Base-by-base conservation (phyloP, 2,329 filamentous ascomycete species). In the Geosmithia morbida region DNA sequence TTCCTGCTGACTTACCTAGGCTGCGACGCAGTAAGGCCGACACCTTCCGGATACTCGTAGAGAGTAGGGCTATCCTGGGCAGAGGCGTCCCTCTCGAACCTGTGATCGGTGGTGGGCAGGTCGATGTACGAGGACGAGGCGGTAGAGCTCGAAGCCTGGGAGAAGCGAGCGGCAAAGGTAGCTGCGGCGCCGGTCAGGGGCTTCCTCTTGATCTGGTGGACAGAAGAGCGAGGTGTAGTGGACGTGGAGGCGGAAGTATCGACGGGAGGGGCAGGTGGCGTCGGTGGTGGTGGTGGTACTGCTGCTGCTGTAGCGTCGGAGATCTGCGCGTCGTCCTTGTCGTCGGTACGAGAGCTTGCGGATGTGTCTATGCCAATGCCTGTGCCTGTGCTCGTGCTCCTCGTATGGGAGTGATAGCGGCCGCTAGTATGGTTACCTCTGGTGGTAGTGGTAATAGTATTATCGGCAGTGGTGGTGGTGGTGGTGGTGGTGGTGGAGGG, bases 31-130 rank as follows among this genome's bases (percentile, higher is more conserved):
- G 46, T n/a, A 30, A 44, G 44, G 30, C 22, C 46, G 20, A 6
- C 29, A 40, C 10, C 44, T 33, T 43, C 39, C n/a, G 71, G 70
- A 55, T 76, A 78, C 56, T 78, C 74, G 70, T 81, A 80, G 45
- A 81, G 62, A 30, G 75, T 79, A 51, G 76, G 77, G 57, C 76
- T 80, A 59, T 81, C 76, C 33, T 37, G 33, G 48, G 78, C 59
- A 14, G 75, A 73, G 54, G 63, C 72, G 30, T 72, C 70, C 51
- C 76, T 68, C n/a, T 68, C 67, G 56, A 75, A 77, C 45, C 75
- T 63, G 51, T 70, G 67, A 44, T 72, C 71, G n/a, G 74, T 71
- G 51, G 66, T 66, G 41, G 67, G 64, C 19, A 73, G 62, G 50
- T 69, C 65, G 46, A 64, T 59, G 45, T 56, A 62, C 39, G 62